Evolutionary conservation across 129 eudicot genomes (phyloP).

Genomic region (Artemisia tridentata): DNA sequence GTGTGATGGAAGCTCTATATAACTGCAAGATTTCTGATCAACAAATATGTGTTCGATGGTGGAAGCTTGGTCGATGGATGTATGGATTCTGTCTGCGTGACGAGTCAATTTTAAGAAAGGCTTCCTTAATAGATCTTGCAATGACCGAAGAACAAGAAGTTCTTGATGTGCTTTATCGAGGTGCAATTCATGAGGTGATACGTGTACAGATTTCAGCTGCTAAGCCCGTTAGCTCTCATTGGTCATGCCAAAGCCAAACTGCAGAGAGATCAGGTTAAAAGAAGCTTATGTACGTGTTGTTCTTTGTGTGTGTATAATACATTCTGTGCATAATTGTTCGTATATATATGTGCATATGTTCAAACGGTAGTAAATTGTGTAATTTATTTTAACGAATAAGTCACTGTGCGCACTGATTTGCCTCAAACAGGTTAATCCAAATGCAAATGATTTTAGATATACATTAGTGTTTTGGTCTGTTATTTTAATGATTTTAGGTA

Average conservation of each 20-base stretch:
- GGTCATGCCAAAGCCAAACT: constrained; percentile 49
- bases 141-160: constrained; percentile 57
- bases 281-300: background rate
- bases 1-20: constrained; percentile 53
- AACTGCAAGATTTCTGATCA: constrained; percentile 56
- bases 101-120: constrained; percentile 50
- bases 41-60: constrained; percentile 74
- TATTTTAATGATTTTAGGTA: too few relatives aligned
- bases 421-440: too few relatives aligned
- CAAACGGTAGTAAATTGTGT: constrained; percentile 16
- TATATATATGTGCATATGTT: constrained; percentile 10
- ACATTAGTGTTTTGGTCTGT: too few relatives aligned
- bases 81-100: constrained; percentile 76
- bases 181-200: constrained; percentile 84
- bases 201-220: constrained; percentile 76
- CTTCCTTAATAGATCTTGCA: constrained; percentile 63
- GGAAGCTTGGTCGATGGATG: constrained; percentile 89
- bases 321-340: constrained; percentile 24
- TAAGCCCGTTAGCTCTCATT: constrained; percentile 46
- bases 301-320: constrained; percentile 4
- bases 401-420: constrained; percentile 14
- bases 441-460: too few relatives aligned
- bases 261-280: constrained; percentile 28
- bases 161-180: constrained; percentile 79
- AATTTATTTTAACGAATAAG: constrained; percentile 17